Base-by-base conservation (phyloP, 2,329 filamentous ascomycete genomes). In the Fusarium algeriense region DNA sequence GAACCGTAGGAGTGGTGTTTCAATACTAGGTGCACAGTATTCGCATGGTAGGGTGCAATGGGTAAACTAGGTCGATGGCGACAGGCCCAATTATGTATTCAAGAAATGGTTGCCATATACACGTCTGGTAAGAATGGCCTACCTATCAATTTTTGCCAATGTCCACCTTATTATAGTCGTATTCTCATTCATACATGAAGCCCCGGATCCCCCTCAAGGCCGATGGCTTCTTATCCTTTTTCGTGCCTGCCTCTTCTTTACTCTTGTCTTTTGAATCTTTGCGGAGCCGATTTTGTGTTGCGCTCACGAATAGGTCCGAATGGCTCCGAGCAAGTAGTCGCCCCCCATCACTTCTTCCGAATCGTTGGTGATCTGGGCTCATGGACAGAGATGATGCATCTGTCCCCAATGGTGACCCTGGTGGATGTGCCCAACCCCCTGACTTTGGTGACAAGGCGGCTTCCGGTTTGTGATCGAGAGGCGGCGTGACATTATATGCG, bases 241-340 rank as follows among this genome's bases (percentile, higher is more conserved):
- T 81, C 28, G 54, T 15, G 20, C 75, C 62, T 11, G 58, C 73
- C 14, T 85, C 84, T 9, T 85, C 83, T 41, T 80, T 80, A 48
- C 79, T 80, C 69, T 85, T 85, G 37, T 86, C 84, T 66, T 87
- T 87, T 13, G 75, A 76, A 32, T 88, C 85, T 71, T 87, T 85
- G 6, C 83, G 83, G 2, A 82, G 76, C 34, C 82, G 76, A 73
- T 85, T 87, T 69, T 86, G 85, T 12, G 85, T 80, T 26, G 85
- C 84, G 20, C 85, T 86, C 84, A 73, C 23, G 49, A 54, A 65
- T 20, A 60, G 30, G 32, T 78, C 72, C 34, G 71, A 74, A 46
- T 74, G 71, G 52, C 73, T 72, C 38, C 70, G 60, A 20, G 65
- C 66, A 46, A 70, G 62, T 45, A 68, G 54, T 17, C 67, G 63